phyloP scores from a whole-genome alignment of 1,139 yeast genomes.

The Geotrichum aggregatum region DNA sequence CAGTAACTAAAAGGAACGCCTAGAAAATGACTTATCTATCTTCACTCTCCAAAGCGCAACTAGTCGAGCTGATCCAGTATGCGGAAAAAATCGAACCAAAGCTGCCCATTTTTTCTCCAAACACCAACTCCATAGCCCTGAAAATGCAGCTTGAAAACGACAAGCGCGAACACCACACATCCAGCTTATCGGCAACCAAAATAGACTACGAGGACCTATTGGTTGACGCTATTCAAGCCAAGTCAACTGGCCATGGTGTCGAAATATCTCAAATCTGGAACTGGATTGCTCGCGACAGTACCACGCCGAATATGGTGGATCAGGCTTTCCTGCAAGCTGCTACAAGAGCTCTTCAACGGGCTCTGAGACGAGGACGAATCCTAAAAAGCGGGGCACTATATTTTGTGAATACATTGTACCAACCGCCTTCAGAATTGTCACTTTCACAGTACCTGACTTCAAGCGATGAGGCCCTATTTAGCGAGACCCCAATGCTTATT shows the following conservation, averaged over 20 bases:
- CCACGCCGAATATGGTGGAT: constrained; percentile 34
- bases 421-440: constrained; percentile 39
- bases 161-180: constrained; percentile 30
- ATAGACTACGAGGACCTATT: constrained; percentile 38
- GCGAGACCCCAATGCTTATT: constrained; percentile 36
- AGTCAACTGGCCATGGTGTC: constrained; percentile 37
- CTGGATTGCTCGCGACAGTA: constrained; percentile 37
- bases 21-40: constrained; percentile 41
- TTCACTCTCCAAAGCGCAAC: constrained; percentile 42
- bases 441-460: constrained; percentile 38
- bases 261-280: constrained; percentile 37
- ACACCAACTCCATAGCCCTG: constrained; percentile 37
- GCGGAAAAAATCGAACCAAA: constrained; percentile 40
- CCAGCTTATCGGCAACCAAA: constrained; percentile 23
- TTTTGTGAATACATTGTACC: constrained; percentile 35
- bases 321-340: constrained; percentile 39
- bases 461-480: constrained; percentile 38
- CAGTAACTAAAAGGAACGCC: not conserved
- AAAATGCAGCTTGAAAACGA: constrained; percentile 39
- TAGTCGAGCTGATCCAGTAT: constrained; percentile 41
- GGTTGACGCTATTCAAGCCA: constrained; percentile 37
- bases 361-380: constrained; percentile 38
- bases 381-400: constrained; percentile 34
- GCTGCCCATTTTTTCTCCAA: constrained; percentile 39
- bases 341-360: constrained; percentile 40